Conservation (phyloP, 139 green algal species). For the Tetradesmus lagerheimii region DNA sequence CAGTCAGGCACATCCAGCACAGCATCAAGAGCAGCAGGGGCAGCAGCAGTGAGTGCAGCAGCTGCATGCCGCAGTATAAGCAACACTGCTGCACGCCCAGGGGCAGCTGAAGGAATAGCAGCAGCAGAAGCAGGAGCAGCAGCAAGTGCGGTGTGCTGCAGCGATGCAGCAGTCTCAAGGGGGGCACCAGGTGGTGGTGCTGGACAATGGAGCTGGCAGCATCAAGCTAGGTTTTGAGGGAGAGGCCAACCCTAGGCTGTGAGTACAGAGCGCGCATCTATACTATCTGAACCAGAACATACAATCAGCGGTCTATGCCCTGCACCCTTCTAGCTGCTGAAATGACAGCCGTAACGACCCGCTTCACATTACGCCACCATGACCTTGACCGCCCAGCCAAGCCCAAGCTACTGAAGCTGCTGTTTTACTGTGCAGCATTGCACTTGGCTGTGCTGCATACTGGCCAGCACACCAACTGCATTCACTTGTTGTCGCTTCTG, state of each 20-base stretch:
- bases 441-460: no score
- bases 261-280: constrained; percentile 28
- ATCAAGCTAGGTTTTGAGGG: constrained; percentile 79
- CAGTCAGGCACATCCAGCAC: no score
- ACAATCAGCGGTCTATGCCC: no score
- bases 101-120: not conserved
- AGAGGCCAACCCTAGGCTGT: constrained; percentile 61
- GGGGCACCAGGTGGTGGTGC: constrained; percentile 63
- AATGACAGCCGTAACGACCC: no score
- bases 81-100: no score
- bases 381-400: constrained; percentile 86
- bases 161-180: not conserved
- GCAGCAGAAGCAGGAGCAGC: not conserved
- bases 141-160: not conserved
- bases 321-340: no score
- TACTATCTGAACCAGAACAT: no score
- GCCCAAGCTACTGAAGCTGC: constrained; percentile 73
- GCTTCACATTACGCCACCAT: no score
- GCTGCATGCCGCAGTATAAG: not conserved
- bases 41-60: not conserved
- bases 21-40: no score
- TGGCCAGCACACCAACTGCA: no score
- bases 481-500: no score
- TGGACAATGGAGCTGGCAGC: constrained; percentile 85
- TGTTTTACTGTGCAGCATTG: no score